A percentile compares a stretch with the other conserved stretches of the same genome.
Evolutionary conservation across 495 filamentous ascomycete genomes (phyloP).

Genomic region (Aspergillus campestris): DNA sequence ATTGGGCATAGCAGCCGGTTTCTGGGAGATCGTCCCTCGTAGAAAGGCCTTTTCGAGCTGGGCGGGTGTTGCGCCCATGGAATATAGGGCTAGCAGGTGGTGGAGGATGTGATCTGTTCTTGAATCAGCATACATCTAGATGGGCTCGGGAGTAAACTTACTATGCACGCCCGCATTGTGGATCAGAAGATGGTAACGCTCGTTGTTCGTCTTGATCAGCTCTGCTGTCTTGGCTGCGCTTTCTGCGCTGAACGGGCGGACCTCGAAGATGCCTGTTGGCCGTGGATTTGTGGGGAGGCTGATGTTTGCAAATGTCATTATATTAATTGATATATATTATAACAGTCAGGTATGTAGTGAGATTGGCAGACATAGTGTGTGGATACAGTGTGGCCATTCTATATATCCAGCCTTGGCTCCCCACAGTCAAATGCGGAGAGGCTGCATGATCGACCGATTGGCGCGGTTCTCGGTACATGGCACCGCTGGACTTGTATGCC

Average conservation of each 20-base stretch:
- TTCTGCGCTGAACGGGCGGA: neutral
- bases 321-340: neutral
- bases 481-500: too few species aligned
- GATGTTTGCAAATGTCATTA: slow-evolving; percentile 2
- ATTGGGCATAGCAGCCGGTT: slow-evolving; percentile 16
- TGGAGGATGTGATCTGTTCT: slow-evolving; percentile 29
- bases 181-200: slow-evolving; percentile 15
- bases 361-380: neutral
- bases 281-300: neutral
- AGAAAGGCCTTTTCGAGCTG: slow-evolving; percentile 22
- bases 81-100: slow-evolving; percentile 17
- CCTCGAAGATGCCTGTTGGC: slow-evolving; percentile 3
- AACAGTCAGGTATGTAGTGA: neutral
- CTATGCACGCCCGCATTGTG: slow-evolving; percentile 14
- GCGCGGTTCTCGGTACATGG: too few species aligned
- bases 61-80: slow-evolving; percentile 17
- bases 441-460: too few species aligned
- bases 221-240: slow-evolving; percentile 4
- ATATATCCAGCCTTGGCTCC: too few species aligned
- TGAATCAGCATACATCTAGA: neutral
- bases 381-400: too few species aligned
- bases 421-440: too few species aligned
- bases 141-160: neutral
- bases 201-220: slow-evolving; percentile 11
- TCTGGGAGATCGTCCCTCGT: slow-evolving; percentile 18